Conservation (phyloP, 768 basidiomycete species). For the Lentinula guzmanii region DNA sequence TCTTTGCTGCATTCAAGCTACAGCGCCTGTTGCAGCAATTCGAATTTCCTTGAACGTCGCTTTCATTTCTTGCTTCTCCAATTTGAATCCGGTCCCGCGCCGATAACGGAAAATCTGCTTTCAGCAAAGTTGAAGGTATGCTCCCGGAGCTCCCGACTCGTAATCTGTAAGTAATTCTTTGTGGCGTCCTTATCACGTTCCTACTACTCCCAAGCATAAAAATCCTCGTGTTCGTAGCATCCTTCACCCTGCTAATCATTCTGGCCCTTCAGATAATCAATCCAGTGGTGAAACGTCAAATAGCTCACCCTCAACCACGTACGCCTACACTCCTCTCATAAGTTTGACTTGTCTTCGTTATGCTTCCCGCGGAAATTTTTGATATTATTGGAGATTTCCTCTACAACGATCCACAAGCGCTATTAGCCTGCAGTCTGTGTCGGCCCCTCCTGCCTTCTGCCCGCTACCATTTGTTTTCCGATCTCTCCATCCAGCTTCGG, state of each 20-base stretch:
- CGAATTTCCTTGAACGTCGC: background rate
- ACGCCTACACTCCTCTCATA: background rate
- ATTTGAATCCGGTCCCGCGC: background rate
- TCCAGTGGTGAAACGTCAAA: background rate
- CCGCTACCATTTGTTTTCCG: slow-evolving; percentile 8
- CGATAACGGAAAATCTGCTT: background rate
- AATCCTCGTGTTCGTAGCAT: background rate
- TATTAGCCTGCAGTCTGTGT: slow-evolving; percentile 6
- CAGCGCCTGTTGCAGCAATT: background rate
- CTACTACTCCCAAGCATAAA: background rate
- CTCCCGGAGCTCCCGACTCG: background rate
- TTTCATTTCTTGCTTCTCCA: background rate
- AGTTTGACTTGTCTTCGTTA: background rate
- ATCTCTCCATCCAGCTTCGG: background rate
- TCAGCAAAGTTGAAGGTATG: background rate
- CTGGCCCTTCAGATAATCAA: background rate
- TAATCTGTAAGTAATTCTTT: slow-evolving; percentile 4
- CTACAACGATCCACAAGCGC: background rate
- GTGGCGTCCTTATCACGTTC: slow-evolving; percentile 3
- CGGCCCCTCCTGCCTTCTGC: background rate
- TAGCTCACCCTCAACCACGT: background rate
- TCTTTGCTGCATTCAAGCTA: background rate
- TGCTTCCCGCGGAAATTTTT: slow-evolving; percentile 7
- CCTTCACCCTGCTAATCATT: background rate
- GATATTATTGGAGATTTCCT: slow-evolving; percentile 7